A percentile compares a stretch with the other conserved stretches of the same genome.
Conservation (phyloP, 2,329 filamentous ascomycete species). For the Paraconiothyrium sp. region DNA sequence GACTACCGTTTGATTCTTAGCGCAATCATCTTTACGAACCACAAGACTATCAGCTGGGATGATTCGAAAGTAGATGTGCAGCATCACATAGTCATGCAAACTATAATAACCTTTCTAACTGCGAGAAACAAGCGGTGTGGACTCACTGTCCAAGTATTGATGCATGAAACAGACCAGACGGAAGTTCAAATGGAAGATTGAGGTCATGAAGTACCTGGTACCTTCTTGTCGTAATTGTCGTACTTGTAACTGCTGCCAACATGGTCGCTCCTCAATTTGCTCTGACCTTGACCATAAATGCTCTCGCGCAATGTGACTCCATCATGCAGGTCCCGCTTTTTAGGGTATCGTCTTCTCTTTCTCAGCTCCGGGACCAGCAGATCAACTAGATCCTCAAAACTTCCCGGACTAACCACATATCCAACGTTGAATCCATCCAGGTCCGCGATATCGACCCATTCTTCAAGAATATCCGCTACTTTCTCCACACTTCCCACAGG, state of each 20-base stretch:
- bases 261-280: slow-evolving; percentile 23
- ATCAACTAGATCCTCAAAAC: slow-evolving; percentile 25
- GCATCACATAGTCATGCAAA: neutral
- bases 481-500: slow-evolving; percentile 69
- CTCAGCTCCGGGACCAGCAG: slow-evolving; percentile 27
- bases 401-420: slow-evolving; percentile 28
- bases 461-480: slow-evolving; percentile 72
- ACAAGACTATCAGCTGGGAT: too few relatives aligned
- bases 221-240: slow-evolving; percentile 24
- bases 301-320: slow-evolving; percentile 26
- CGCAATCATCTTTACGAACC: too few relatives aligned
- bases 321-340: slow-evolving; percentile 20
- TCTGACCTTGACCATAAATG: slow-evolving; percentile 26
- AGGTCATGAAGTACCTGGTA: slow-evolving; percentile 2
- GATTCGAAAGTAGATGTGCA: too few relatives aligned
- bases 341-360: slow-evolving; percentile 13
- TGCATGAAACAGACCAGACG: neutral
- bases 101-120: neutral
- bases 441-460: slow-evolving; percentile 72
- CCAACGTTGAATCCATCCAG: slow-evolving; percentile 77
- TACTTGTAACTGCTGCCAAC: slow-evolving; percentile 27
- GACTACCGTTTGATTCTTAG: neutral
- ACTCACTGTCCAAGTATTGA: neutral
- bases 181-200: neutral
- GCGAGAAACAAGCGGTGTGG: neutral